Conservation (phyloP, 805 yeast species). For the Wickerhamiella sergipiensis region DNA sequence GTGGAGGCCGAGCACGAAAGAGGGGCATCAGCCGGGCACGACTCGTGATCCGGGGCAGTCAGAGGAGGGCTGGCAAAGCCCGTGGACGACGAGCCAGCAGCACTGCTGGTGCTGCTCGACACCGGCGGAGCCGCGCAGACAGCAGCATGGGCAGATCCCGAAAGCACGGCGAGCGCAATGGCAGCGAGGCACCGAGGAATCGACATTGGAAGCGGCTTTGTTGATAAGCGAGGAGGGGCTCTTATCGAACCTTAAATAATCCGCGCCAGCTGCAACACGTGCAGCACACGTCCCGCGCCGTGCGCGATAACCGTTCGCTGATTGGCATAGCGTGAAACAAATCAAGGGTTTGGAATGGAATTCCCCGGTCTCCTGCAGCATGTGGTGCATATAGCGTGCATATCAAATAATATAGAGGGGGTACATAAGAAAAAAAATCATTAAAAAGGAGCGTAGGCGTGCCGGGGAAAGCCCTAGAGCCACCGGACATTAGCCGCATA, state of each 20-base stretch:
- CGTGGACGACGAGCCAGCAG: neutral
- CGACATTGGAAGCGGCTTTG: neutral
- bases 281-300: neutral
- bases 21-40: slow-evolving; percentile 25
- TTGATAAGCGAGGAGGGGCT: neutral
- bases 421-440: neutral
- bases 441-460: neutral
- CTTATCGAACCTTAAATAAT: neutral
- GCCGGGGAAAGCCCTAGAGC: neutral
- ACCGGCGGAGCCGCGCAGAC: neutral
- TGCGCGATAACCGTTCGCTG: neutral
- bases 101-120: neutral
- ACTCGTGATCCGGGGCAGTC: slow-evolving; percentile 13
- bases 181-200: neutral
- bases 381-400: neutral
- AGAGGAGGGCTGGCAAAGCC: neutral
- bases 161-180: neutral
- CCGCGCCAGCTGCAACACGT: neutral
- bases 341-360: neutral
- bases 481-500: too few relatives aligned
- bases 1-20: slow-evolving; percentile 20
- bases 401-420: neutral
- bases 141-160: neutral
- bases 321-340: neutral
- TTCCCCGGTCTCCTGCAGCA: neutral